Evolutionary conservation across 2,329 filamentous ascomycete species (phyloP).

Genomic region (Penicillium brevicompactum): DNA sequence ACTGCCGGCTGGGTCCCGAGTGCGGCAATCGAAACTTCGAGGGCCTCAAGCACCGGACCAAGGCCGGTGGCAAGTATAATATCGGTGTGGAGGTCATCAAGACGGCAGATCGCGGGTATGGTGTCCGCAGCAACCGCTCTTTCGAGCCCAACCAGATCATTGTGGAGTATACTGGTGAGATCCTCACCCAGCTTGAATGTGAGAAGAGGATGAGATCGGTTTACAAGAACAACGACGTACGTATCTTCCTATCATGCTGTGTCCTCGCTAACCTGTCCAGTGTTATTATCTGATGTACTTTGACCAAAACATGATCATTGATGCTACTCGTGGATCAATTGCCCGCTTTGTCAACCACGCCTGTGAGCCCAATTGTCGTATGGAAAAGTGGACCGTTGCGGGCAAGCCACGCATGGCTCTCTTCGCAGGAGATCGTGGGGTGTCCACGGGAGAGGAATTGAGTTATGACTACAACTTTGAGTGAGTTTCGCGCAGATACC

Average conservation of each 20-base stretch:
- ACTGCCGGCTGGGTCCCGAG: constrained; percentile 77
- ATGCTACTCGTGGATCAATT: constrained; percentile 93
- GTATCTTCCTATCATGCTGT: constrained; percentile 28
- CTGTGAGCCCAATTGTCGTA: constrained; percentile 92
- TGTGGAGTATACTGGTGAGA: constrained; percentile 97
- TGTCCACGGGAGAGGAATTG: constrained; percentile 92
- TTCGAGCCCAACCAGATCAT: constrained; percentile 93
- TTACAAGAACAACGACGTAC: constrained; percentile 90
- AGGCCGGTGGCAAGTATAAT: constrained; percentile 80
- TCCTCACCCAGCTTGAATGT: constrained; percentile 92
- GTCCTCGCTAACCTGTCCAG: constrained; percentile 48
- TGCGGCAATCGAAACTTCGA: constrained; percentile 91
- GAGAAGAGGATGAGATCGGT: constrained; percentile 89
- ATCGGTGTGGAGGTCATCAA: constrained; percentile 95
- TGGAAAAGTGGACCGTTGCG: constrained; percentile 97
- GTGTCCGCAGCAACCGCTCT: constrained; percentile 84
- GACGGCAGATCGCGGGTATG: constrained; percentile 83
- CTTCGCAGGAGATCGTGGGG: constrained; percentile 85
- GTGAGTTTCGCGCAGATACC: constrained; percentile 41
- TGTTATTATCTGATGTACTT: constrained; percentile 99
- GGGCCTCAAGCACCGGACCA: constrained; percentile 71
- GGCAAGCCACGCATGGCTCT: constrained; percentile 95
- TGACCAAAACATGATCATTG: constrained; percentile 97
- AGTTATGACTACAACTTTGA: constrained; percentile 89
- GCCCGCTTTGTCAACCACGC: constrained; percentile 98